phyloP scores from a whole-genome alignment of 768 basidiomycete genomes.

The Termitomyces sp. region DNA sequence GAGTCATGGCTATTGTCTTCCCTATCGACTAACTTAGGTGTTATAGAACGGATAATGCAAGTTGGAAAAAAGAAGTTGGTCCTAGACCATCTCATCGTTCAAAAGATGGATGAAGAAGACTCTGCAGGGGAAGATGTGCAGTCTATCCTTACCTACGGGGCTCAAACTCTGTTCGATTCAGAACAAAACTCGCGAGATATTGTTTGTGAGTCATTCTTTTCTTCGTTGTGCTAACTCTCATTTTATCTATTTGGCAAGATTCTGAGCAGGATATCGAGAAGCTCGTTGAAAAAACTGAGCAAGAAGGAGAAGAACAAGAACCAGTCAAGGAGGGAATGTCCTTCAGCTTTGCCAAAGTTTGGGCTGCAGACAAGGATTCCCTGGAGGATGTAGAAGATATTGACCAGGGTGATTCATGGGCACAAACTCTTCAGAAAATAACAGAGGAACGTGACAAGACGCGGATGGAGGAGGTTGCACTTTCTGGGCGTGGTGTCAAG shows the following conservation, averaged over 20 bases:
- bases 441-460: slow-evolving; percentile 39
- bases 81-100: slow-evolving; percentile 92
- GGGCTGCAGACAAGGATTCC: slow-evolving; percentile 75
- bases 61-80: slow-evolving; percentile 95
- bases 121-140: slow-evolving; percentile 72
- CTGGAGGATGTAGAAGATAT: slow-evolving; percentile 66
- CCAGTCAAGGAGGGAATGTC: slow-evolving; percentile 46
- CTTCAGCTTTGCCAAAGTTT: slow-evolving; percentile 90
- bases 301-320: slow-evolving; percentile 57
- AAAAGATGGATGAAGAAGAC: slow-evolving; percentile 90
- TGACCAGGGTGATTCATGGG: slow-evolving; percentile 78
- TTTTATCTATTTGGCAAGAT: slow-evolving; percentile 38
- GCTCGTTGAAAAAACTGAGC: slow-evolving; percentile 82
- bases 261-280: slow-evolving; percentile 80
- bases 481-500: slow-evolving; percentile 71
- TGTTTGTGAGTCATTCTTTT: slow-evolving; percentile 43
- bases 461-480: slow-evolving; percentile 41
- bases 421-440: slow-evolving; percentile 58
- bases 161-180: slow-evolving; percentile 77
- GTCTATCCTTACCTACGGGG: slow-evolving; percentile 87
- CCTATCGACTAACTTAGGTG: slow-evolving; percentile 4
- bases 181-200: slow-evolving; percentile 62
- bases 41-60: slow-evolving; percentile 83
- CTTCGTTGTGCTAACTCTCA: not conserved
- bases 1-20: not conserved